Base-by-base conservation (phyloP, 148 eudicot genomes). In the Fagopyrum esculentum region DNA sequence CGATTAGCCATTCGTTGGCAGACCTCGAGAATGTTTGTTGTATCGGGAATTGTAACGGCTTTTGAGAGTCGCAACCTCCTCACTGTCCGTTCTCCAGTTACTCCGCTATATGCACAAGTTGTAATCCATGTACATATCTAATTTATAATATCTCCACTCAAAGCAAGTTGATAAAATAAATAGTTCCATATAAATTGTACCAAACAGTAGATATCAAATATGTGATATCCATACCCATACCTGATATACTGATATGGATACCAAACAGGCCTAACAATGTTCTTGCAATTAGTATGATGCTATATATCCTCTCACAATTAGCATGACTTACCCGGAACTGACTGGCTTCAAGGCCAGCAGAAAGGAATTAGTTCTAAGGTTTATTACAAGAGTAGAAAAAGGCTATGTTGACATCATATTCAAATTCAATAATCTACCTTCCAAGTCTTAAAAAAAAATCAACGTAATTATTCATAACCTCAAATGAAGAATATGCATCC, bases 1-100 rank as follows among this genome's bases (percentile, higher is more conserved):
- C 97, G 97, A 74, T 93, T 85, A 82, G 92, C 97, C 99, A 95
- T 95, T 69, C 89, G 78, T 35, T 92, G 92, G 77, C 99, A 92
- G 78, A 96, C 99, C 79, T 95, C 99, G 75, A 78, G 71, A 57
- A 95, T 83, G 83, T 74, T 92, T 72, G 99, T 95, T 82, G 84
- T 86, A 54, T 95, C 97, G 73, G 99, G 96, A 77, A 89, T 83
- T 13, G 99, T 95, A 74, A 95, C 84, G 70, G 99, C 99, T 85
- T 83, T 95, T 13, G 96, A 92, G 64, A 95, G 85, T 80, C 99
- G 85, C 80, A 95, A 82, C 50, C 96, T 85, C 79, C 86, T 95
- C 76, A 95, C 99, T 16, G 97, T 92, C 61, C 97, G 88, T 82
- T 92, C 97, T 74, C 97, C 96, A 56, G 90, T 84, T 78, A 90